Evolutionary conservation across 768 basidiomycete genomes (phyloP).

Genomic region (Mycena olivaceomarginata): DNA sequence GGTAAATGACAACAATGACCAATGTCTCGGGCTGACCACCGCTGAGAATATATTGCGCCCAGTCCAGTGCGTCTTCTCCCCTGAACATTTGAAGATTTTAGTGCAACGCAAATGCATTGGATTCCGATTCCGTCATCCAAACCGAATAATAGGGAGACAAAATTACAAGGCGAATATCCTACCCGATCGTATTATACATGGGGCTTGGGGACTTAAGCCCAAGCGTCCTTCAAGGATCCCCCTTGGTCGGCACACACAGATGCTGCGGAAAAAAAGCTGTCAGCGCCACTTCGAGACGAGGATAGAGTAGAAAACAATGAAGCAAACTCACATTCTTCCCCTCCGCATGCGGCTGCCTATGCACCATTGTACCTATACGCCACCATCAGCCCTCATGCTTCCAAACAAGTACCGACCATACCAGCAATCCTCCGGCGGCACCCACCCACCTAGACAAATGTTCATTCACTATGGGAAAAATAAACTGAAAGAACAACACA

Average conservation of each 20-base stretch:
- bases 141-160: too few species aligned
- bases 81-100: too few species aligned
- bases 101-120: too few species aligned
- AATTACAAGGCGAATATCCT: too few species aligned
- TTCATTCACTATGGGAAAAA: not conserved
- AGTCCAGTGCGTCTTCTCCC: too few species aligned
- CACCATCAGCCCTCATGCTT: not conserved
- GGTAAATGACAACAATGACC: too few species aligned
- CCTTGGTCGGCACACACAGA: slow-evolving; percentile 19
- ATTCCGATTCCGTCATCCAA: too few species aligned
- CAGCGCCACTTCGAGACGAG: not conserved
- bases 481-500: not conserved
- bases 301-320: not conserved
- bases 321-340: slow-evolving; percentile 35
- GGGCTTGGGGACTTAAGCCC: too few species aligned
- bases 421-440: slow-evolving; percentile 42
- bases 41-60: too few species aligned
- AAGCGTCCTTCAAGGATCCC: not conserved
- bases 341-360: slow-evolving; percentile 5
- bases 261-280: not conserved
- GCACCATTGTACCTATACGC: slow-evolving; percentile 34
- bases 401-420: not conserved
- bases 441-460: slow-evolving; percentile 25
- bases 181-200: too few species aligned
- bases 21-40: too few species aligned